phyloP scores from a whole-genome alignment of 2,329 filamentous ascomycete species.

The Periglandula ipomoeae region DNA sequence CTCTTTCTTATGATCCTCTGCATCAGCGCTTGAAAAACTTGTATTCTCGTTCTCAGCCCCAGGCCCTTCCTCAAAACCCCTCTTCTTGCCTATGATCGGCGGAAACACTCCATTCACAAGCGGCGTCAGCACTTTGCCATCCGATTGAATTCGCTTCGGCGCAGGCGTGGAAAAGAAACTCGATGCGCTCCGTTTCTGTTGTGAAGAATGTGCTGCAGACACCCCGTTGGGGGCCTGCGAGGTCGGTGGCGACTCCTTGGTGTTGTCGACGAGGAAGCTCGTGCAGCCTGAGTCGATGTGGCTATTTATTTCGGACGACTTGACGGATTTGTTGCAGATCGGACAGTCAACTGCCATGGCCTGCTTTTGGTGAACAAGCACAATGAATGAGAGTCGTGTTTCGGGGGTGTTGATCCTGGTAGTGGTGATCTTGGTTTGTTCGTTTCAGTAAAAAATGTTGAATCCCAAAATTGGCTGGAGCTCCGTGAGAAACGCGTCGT shows the following conservation, averaged over 20 bases:
- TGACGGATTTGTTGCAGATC: constrained; percentile 68
- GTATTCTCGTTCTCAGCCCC: constrained; percentile 20
- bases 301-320: constrained; percentile 68
- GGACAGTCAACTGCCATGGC: constrained; percentile 60
- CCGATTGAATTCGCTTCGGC: constrained; percentile 38
- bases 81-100: constrained; percentile 33
- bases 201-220: constrained; percentile 14
- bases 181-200: constrained; percentile 46
- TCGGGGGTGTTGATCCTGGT: too few relatives aligned
- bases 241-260: constrained; percentile 22
- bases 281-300: constrained; percentile 83
- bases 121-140: constrained; percentile 22
- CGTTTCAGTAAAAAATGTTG: neutral
- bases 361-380: neutral
- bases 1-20: neutral
- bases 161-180: constrained; percentile 54
- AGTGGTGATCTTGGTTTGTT: neutral
- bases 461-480: too few relatives aligned
- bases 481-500: neutral
- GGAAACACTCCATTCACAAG: constrained; percentile 22
- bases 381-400: too few relatives aligned
- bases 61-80: constrained; percentile 46
- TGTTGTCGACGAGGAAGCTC: constrained; percentile 49
- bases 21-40: constrained; percentile 1
- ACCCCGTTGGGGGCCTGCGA: constrained; percentile 12